Base-by-base conservation (phyloP, 257 asterid genomes). In the Vinca minor region DNA sequence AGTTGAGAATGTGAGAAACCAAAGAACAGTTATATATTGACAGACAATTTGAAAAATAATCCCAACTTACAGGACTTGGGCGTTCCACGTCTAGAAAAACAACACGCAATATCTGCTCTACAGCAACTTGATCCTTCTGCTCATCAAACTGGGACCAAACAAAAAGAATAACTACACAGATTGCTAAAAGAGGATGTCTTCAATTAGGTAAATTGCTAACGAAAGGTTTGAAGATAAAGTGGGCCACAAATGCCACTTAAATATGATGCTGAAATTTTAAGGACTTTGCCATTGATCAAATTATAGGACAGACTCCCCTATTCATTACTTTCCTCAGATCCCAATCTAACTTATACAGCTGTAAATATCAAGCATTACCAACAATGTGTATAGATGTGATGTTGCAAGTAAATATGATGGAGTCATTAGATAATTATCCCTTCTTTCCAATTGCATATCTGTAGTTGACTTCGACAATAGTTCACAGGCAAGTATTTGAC, bases 101-200 rank as follows among this genome's bases (percentile, higher is more conserved):
- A 57, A 92, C 96, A 58, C 85, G 83, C 29, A 92, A 84, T 71
- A 92, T 88, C 79, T 84, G 95, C 82, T 92, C 98, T 10, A 82
- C 89, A 57, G 91, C 89, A 56, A 88, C 95, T 78, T 89, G 95
- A 56, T 89, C 95, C 84, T 85, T 92, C 53, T 76, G 93, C 76
- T 92, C 98, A 53, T 89, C 99, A 59, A 93, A 89, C 99, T 93
- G 82, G 66, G 60, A n/a, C 52, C 49, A 74, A 79, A 52, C 25
- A 61, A 25, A 48, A 50, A 55, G 26, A 21, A 36, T 34, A 18
- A 2, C 10, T 4, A 20, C 20, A 10, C n/a, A 35, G 31, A 18
- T 7, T 35, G 44, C 31, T 2, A 59, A 4, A 53, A 39, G 50
- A 65, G 1, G 15, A 12, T 28, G 36, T 35, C 15, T 7, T 13